Base-by-base conservation (phyloP, 1,284 basidiomycete genomes). In the Tilletia horrida region DNA sequence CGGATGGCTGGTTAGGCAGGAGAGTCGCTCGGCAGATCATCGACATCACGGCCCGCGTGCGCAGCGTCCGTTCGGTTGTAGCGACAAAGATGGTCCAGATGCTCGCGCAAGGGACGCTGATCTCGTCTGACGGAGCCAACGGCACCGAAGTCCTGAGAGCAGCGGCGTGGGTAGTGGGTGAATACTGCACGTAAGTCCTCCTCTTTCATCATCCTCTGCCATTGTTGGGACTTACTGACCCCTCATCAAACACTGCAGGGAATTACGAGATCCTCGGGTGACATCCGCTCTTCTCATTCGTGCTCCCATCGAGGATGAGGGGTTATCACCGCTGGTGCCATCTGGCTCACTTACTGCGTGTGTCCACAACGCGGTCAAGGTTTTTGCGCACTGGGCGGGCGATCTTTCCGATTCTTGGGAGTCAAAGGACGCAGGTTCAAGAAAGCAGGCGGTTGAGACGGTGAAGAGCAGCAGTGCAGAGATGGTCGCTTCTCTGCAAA, bases 91-190 rank as follows among this genome's bases (percentile, higher is more conserved):
- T 95, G 87, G 87, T 89, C 70, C 88, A 88, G 64, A 79, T 95
- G 6, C 82, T 97, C 40, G 87, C 85, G 55, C 93, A 97, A 73
- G 65, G 63, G 0, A 55, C 70, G 0, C 29, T 75, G 6, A 55
- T 65, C 2, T 66, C n/a, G 14, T 9, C 47, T 1, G 71, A 69
- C 9, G 31, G 55, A 42, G 27, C 43, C 1, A 72, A 76, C 11
- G 57, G 68, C 27, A 63, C 69, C 23, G 91, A 94, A 72, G 86
- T 95, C 8, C 83, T 97, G 1, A 91, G 90, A 85, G 94, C 93
- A 1, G 93, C 92, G 4, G 92, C 92, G 1, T 97, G 91, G 90
- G 91, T 97, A 71, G 92, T 91, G 73, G 94, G 94, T 29, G 96
- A 98, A 82, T 93, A 93, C 81, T 89, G 55, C 55, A 29, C 55